phyloP scores from a whole-genome alignment of 1,284 basidiomycete genomes.

The Pascua sp. region DNA sequence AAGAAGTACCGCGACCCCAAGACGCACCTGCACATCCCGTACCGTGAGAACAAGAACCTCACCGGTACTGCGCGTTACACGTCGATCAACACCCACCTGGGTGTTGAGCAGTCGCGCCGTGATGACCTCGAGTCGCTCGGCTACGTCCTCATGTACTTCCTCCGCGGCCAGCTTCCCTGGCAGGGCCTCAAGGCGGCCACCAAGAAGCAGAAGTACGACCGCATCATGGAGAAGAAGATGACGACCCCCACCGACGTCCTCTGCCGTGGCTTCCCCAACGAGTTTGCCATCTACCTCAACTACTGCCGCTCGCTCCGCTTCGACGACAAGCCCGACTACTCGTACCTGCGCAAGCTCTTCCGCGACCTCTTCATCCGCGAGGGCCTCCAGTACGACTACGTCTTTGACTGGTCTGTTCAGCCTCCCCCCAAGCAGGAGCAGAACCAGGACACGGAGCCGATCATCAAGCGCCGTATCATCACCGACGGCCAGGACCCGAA shows the following conservation, averaged over 20 bases:
- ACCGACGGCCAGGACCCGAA: slow-evolving; percentile 15
- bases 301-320: slow-evolving; percentile 95
- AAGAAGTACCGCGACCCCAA: slow-evolving; percentile 99
- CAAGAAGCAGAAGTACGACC: slow-evolving; percentile 99
- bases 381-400: slow-evolving; percentile 96
- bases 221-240: slow-evolving; percentile 97
- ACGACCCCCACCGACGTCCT: slow-evolving; percentile 93
- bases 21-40: slow-evolving; percentile 98
- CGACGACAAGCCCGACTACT: slow-evolving; percentile 98
- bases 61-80: slow-evolving; percentile 99
- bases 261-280: slow-evolving; percentile 94
- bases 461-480: slow-evolving; percentile 14
- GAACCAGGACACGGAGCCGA: slow-evolving; percentile 5
- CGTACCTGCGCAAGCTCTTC: slow-evolving; percentile 96
- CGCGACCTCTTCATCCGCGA: slow-evolving; percentile 94
- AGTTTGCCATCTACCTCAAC: slow-evolving; percentile 96
- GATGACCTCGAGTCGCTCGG: slow-evolving; percentile 95
- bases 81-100: slow-evolving; percentile 97
- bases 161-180: slow-evolving; percentile 93
- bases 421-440: slow-evolving; percentile 21
- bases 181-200: slow-evolving; percentile 97
- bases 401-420: slow-evolving; percentile 97
- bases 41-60: slow-evolving; percentile 99
- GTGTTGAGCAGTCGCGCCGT: slow-evolving; percentile 92
- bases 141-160: slow-evolving; percentile 96